phyloP scores from a whole-genome alignment of 2,329 filamentous ascomycete genomes.

The Amesomyces nigricolor region DNA sequence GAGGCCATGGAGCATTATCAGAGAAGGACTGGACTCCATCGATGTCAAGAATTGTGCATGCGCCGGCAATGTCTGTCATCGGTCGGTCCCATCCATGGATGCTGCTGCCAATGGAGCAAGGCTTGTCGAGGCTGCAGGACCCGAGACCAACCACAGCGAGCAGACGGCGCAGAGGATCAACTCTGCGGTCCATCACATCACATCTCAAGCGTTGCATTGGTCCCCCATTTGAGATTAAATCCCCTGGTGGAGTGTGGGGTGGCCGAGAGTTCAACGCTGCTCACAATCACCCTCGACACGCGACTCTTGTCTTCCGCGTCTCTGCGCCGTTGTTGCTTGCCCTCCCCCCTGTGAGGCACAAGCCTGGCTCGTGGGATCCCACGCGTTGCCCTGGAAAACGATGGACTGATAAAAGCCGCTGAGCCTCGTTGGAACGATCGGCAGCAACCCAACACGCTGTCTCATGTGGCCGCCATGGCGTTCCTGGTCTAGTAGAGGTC shows the following conservation, averaged over 20 bases:
- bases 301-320: not conserved
- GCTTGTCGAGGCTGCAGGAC: not conserved
- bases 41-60: too few relatives aligned
- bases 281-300: not conserved
- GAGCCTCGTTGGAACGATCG: not conserved
- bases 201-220: slow-evolving; percentile 18
- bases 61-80: too few relatives aligned
- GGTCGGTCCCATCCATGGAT: too few relatives aligned
- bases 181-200: slow-evolving; percentile 15
- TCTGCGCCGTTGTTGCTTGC: not conserved
- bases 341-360: too few relatives aligned
- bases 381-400: slow-evolving; percentile 1
- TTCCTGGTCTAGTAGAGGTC: not conserved
- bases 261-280: not conserved
- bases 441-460: slow-evolving; percentile 6
- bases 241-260: not conserved
- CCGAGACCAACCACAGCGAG: slow-evolving; percentile 11
- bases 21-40: too few relatives aligned
- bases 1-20: too few relatives aligned
- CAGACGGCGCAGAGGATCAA: slow-evolving; percentile 13
- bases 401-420: not conserved
- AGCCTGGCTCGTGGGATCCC: not conserved
- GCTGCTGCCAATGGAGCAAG: too few relatives aligned
- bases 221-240: slow-evolving; percentile 5
- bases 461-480: slow-evolving; percentile 18